These are phyloP conservation scores for Cladosporium sp. DNA, from an alignment of 2,329 filamentous ascomycete species.

Conservation along the genomic window DNA sequence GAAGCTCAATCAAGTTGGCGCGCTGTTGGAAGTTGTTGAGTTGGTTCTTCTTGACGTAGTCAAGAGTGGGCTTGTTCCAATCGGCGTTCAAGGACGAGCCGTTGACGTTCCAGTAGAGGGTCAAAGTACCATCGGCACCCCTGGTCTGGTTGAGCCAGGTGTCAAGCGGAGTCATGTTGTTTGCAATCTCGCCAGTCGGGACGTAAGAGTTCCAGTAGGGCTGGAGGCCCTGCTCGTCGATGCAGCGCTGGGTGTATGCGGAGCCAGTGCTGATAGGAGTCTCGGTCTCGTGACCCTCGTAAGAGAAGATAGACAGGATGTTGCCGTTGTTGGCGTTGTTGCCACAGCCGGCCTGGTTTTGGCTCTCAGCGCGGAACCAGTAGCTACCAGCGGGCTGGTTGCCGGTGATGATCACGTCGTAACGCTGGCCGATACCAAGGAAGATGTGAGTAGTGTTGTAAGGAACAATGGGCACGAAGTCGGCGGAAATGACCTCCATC, in stretches of 20 bases:
- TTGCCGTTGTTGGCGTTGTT: slow-evolving; percentile 35
- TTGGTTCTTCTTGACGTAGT: slow-evolving; percentile 45
- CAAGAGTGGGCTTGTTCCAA: slow-evolving; percentile 47
- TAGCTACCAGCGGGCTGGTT: slow-evolving; percentile 36
- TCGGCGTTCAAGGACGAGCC: slow-evolving; percentile 44
- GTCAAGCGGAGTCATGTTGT: slow-evolving; percentile 29
- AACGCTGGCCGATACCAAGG: slow-evolving; percentile 43
- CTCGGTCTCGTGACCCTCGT: slow-evolving; percentile 36
- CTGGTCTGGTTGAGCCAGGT: slow-evolving; percentile 33
- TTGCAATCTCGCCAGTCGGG: slow-evolving; percentile 33
- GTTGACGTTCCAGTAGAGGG: slow-evolving; percentile 42
- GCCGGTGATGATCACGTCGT: slow-evolving; percentile 43
- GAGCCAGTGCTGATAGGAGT: slow-evolving; percentile 34
- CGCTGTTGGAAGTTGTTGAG: slow-evolving; percentile 38
- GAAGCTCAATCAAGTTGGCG: slow-evolving; percentile 43
- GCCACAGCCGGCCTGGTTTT: slow-evolving; percentile 46
- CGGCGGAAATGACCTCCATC: slow-evolving; percentile 36
- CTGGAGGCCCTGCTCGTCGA: slow-evolving; percentile 42
- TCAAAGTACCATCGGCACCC: slow-evolving; percentile 31
- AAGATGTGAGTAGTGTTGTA: slow-evolving; percentile 34
- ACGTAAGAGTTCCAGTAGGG: slow-evolving; percentile 42
- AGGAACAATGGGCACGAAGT: slow-evolving; percentile 36
- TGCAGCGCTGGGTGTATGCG: slow-evolving; percentile 41
- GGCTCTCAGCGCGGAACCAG: slow-evolving; percentile 39
- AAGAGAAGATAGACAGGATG: slow-evolving; percentile 41